Evolutionary conservation across 2,329 filamentous ascomycete genomes (phyloP).

Genomic region (Penicillium sp.): DNA sequence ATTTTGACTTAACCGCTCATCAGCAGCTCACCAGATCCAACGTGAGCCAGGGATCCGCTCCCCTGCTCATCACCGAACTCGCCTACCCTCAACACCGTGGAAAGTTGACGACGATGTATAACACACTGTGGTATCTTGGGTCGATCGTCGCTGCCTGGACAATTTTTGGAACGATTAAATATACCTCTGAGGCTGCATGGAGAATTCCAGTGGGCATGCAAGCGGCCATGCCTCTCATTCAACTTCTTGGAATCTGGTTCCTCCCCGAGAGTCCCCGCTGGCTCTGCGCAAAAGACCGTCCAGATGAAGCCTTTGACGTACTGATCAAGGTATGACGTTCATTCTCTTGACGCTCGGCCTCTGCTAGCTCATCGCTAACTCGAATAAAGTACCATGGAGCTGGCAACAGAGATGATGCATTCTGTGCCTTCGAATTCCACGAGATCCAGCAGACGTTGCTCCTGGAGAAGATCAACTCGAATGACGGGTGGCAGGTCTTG

Average conservation of each 20-base stretch:
- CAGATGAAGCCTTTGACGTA: not conserved
- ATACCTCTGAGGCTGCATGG: slow-evolving; percentile 12
- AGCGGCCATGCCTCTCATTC: slow-evolving; percentile 8
- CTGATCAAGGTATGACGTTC: not conserved
- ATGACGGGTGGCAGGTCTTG: slow-evolving; percentile 13
- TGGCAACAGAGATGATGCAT: not conserved
- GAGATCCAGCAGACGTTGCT: slow-evolving; percentile 12
- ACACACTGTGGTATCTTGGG: slow-evolving; percentile 20
- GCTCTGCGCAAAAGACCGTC: not conserved
- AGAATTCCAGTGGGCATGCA: slow-evolving; percentile 12
- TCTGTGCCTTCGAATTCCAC: slow-evolving; percentile 4
- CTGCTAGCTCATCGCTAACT: not conserved
- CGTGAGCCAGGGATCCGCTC: slow-evolving; percentile 7
- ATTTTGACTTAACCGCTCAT: not conserved
- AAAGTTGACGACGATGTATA: slow-evolving; percentile 23
- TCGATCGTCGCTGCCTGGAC: slow-evolving; percentile 19
- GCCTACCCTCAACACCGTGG: slow-evolving; percentile 21
- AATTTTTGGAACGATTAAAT: slow-evolving; percentile 15
- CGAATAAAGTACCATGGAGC: slow-evolving; percentile 1
- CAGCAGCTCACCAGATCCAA: slow-evolving; percentile 1
- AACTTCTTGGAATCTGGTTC: slow-evolving; percentile 13
- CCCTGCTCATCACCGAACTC: slow-evolving; percentile 10
- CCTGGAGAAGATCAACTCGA: slow-evolving; percentile 3
- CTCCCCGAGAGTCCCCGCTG: slow-evolving; percentile 13
- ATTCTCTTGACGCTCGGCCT: not conserved